phyloP scores from a whole-genome alignment of 1,139 yeast genomes.

The Kodamaea plutei region DNA sequence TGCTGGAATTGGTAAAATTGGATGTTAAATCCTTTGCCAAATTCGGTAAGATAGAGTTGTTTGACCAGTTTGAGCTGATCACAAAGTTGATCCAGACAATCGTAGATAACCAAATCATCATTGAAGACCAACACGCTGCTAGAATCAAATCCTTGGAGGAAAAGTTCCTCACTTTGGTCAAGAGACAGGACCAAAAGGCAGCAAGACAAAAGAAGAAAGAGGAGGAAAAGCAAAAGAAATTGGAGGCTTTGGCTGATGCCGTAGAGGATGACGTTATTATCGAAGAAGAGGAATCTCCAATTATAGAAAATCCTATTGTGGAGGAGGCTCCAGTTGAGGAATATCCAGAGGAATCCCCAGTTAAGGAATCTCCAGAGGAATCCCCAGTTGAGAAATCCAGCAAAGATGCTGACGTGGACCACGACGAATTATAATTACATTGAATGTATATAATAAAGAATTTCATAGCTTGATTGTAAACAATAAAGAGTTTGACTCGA shows the following conservation, averaged over 20 bases:
- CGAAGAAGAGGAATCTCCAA: too few relatives aligned
- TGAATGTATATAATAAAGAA: conserved; percentile 3
- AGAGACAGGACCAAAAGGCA: conserved; percentile 35
- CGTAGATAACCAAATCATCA: conserved; percentile 25
- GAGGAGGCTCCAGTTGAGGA: too few relatives aligned
- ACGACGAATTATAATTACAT: conserved; percentile 11
- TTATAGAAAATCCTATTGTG: neutral
- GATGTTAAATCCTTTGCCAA: conserved; percentile 23
- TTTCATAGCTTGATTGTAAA: too few relatives aligned
- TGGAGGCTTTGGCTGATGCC: conserved; percentile 13
- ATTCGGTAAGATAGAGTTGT: conserved; percentile 7
- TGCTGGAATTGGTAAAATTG: conserved; percentile 26
- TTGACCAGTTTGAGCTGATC: conserved; percentile 9
- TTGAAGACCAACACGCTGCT: conserved; percentile 39
- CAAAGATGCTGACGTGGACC: conserved; percentile 6
- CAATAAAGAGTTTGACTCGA: too few relatives aligned
- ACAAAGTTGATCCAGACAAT: conserved; percentile 34
- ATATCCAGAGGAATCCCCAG: conserved; percentile 3
- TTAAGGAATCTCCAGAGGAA: neutral
- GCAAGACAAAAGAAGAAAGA: conserved; percentile 31
- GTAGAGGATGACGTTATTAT: conserved; percentile 12
- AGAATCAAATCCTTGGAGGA: conserved; percentile 35
- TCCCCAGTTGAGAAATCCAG: conserved; percentile 1
- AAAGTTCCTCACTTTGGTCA: conserved; percentile 30
- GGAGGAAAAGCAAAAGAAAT: conserved; percentile 19